Evolutionary conservation across 345 rosid genomes (phyloP).

Genomic region (Salix koriyanagi): DNA sequence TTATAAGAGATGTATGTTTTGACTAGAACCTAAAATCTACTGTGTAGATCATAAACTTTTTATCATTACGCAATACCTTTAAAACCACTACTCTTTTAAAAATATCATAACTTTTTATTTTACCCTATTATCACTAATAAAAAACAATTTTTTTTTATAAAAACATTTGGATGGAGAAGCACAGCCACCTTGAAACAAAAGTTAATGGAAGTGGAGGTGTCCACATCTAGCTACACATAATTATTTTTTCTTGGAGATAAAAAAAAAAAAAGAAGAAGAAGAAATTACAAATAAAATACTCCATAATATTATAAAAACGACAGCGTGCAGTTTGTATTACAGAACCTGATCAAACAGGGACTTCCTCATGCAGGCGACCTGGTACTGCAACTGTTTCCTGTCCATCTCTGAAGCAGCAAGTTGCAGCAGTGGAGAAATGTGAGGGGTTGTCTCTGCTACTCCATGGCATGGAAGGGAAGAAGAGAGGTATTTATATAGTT

Average conservation of each 20-base stretch:
- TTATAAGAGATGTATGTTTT: no score
- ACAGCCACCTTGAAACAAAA: no score
- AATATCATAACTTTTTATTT: no score
- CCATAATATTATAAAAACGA: not conserved
- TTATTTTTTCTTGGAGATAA: no score
- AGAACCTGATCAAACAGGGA: constrained; percentile 70
- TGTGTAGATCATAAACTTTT: no score
- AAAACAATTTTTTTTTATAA: no score
- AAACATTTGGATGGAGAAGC: no score
- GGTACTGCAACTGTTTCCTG: constrained; percentile 26
- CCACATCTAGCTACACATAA: not conserved
- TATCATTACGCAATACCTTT: fast-evolving
- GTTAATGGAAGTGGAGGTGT: no score
- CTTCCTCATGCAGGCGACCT: constrained; percentile 43
- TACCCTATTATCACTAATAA: no score
- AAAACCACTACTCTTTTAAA: no score
- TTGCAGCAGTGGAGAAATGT: not conserved
- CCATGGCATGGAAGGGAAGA: no score
- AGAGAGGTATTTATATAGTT: not conserved
- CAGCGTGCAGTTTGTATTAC: not conserved
- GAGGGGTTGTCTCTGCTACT: not conserved
- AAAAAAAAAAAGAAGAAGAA: not conserved
- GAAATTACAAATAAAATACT: not conserved
- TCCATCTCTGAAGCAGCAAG: constrained; percentile 14
- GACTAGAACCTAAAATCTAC: no score